Base-by-base conservation (phyloP, 164 flowering plant genomes). In the Hamamelis virginiana region DNA sequence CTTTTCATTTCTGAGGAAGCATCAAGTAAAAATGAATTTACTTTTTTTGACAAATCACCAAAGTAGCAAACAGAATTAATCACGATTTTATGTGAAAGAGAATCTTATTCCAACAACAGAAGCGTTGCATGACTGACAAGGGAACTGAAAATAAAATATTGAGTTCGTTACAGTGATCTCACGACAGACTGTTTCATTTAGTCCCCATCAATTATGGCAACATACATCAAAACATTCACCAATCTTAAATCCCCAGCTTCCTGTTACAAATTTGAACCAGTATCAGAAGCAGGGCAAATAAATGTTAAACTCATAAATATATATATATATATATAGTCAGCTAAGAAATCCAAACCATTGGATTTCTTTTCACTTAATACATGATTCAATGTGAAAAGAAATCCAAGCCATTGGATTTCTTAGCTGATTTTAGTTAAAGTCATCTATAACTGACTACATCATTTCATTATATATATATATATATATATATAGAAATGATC, bases 211-310 rank as follows among this genome's bases (percentile, higher is more conserved):
- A 60, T 27, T 26, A 50, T 5, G 28, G 53, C n/a, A 21, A 59
- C 50, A 66, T 25, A 66, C 70, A 66, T 71, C 66, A 60, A 60
- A 25, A 25, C 65, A 66, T 51, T 64, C 65, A 60, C 55, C n/a
- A 27, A 45, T 56, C 50, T 38, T 15, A 48, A 64, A 38, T 18
- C 44, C 55, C 28, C 22, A 45, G 38, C 15, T 22, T 38, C 71
- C 71, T 55, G 66, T 38, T 43, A 52, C 41, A 56, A 46, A 51
- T 19, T 33, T 15, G n/a, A 45, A 47, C 23, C 12, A 14, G 62
- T 56, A 43, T 59, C 62, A 59, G 6, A 15, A 55, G 55, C 55
- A 51, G 59, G 59, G 59, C 3, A 55, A 10, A 21, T 19, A 21
- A 5, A 55, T 13, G 6, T 33, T 33, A 33, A 21, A 19, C 9